Conservation (phyloP, 331 rosid genomes). For the Telfairia occidentalis region DNA sequence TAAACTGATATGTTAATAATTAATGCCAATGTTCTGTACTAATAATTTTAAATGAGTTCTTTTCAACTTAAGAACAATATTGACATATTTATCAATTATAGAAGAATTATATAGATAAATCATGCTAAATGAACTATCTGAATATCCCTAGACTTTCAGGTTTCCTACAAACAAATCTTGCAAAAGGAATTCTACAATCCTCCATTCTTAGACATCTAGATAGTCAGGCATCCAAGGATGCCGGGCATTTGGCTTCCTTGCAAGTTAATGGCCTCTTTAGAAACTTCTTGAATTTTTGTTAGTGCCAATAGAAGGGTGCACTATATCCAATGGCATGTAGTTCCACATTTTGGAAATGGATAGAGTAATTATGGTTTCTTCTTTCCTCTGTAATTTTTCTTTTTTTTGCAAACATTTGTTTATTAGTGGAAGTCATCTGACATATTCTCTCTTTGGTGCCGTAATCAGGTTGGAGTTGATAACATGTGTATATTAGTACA, state of each 20-base stretch:
- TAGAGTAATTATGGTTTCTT: not conserved
- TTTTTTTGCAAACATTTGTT: not conserved
- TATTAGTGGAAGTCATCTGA: not conserved
- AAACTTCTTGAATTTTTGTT: not conserved
- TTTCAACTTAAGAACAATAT: not conserved
- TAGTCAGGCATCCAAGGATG: not conserved
- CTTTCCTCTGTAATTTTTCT: not conserved
- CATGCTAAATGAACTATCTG: not conserved
- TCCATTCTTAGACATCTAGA: not conserved
- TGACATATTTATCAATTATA: not conserved
- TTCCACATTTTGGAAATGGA: not conserved
- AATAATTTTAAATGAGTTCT: too few relatives aligned
- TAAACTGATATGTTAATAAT: too few relatives aligned
- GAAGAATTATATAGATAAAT: not conserved
- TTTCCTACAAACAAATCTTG: not conserved
- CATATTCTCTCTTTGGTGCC: conserved; percentile 15
- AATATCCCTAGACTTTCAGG: not conserved
- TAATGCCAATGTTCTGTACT: too few relatives aligned
- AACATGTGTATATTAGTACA: conserved; percentile 95
- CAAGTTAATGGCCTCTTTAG: not conserved
- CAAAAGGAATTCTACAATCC: not conserved
- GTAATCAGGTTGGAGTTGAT: conserved; percentile 89
- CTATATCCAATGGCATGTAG: not conserved
- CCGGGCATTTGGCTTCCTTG: not conserved
- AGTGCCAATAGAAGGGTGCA: not conserved